These are phyloP conservation scores for Samsoniella hepiali DNA, from an alignment of 2,329 filamentous ascomycete species.

Conservation along the genomic window DNA sequence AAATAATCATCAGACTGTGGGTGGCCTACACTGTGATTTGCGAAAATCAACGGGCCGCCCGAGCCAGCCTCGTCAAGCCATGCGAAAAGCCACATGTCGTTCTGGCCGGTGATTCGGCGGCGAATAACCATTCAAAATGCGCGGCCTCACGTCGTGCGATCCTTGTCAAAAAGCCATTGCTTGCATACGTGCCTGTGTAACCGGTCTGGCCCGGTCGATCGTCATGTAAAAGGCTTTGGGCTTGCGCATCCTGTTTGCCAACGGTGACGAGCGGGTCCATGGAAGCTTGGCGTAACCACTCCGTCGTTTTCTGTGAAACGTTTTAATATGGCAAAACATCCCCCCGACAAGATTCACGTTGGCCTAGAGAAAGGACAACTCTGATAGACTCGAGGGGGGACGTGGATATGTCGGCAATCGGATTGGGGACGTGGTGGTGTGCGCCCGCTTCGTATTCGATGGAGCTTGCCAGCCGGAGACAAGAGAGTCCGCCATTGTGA, in stretches of 20 bases:
- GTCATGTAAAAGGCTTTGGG: not conserved
- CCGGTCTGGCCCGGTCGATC: not conserved
- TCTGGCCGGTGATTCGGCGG: not conserved
- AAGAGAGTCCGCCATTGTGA: not conserved
- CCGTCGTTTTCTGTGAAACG: not conserved
- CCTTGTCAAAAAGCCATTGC: not conserved
- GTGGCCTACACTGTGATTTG: not conserved
- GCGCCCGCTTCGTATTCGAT: not conserved
- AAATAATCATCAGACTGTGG: not conserved
- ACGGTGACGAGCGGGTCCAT: not conserved
- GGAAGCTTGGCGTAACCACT: not conserved
- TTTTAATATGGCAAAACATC: too few relatives aligned
- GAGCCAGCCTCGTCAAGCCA: not conserved
- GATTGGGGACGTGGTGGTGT: not conserved
- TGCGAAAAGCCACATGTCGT: not conserved
- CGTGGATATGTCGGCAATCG: not conserved
- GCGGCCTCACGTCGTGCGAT: not conserved
- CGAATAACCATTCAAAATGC: not conserved
- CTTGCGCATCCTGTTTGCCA: not conserved
- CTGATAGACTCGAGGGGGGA: not conserved
- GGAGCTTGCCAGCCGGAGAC: not conserved
- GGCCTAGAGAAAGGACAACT: too few relatives aligned
- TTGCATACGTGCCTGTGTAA: not conserved
- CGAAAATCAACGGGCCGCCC: not conserved
- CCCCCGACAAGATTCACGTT: too few relatives aligned